phyloP scores from a whole-genome alignment of 352 stramenopile genomes.

The Globisporangium sylvaticum region DNA sequence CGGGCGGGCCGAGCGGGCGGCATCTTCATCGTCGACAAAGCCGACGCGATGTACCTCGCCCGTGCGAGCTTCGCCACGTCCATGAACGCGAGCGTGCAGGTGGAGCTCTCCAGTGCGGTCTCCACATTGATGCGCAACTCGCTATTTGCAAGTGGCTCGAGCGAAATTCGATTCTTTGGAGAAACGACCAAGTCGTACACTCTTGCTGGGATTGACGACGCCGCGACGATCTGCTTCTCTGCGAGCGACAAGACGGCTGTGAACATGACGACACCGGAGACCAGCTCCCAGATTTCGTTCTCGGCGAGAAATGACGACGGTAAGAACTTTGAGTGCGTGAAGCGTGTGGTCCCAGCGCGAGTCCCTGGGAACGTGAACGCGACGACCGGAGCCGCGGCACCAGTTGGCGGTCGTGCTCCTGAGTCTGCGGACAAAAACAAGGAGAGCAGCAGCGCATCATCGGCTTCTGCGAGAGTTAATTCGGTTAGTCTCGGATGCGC shows the following conservation, averaged over 20 bases:
- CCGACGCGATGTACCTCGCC: not conserved
- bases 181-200: not conserved
- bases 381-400: constrained; percentile 5
- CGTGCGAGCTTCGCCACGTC: not conserved
- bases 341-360: not conserved
- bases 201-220: not conserved
- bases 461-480: not conserved
- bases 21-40: not conserved
- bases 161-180: not conserved
- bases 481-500: not conserved
- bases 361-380: not conserved
- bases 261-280: not conserved
- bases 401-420: not conserved
- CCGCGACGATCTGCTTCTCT: not conserved
- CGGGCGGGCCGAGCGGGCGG: not conserved
- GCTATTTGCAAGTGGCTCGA: not conserved
- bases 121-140: not conserved
- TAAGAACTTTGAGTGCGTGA: not conserved
- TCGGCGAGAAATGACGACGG: not conserved
- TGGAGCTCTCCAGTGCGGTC: not conserved
- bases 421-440: constrained; percentile 1
- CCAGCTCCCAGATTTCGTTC: not conserved
- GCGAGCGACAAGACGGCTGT: not conserved
- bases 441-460: not conserved
- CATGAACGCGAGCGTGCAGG: not conserved